Percentiles rank a stretch among this genome's conserved stretches.
phyloP scores from a whole-genome alignment of 2,329 filamentous ascomycete genomes.

The Sclerotinia sclerotiorum region DNA sequence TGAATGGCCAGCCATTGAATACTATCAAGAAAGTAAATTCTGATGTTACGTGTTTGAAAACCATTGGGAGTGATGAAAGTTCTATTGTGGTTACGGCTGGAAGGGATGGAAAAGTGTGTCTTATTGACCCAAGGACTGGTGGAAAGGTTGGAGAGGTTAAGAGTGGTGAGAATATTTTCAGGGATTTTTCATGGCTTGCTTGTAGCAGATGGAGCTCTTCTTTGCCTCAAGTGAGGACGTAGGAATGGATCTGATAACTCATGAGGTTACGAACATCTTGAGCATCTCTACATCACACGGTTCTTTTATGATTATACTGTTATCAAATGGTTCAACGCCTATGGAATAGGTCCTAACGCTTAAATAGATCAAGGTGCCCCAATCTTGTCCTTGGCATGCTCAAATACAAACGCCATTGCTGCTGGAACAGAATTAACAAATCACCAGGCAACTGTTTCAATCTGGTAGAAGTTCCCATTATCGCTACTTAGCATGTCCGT shows the following conservation, averaged over 20 bases:
- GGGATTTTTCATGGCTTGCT: background rate
- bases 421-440: constrained; percentile 72
- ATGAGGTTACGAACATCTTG: background rate
- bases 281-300: background rate
- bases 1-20: constrained; percentile 53
- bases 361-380: constrained; percentile 47
- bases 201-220: background rate
- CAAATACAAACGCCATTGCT: constrained; percentile 59
- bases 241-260: too few species aligned
- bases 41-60: constrained; percentile 62
- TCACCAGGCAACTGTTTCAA: constrained; percentile 58
- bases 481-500: background rate
- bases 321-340: background rate
- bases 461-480: constrained; percentile 52
- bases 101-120: constrained; percentile 64
- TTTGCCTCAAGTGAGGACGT: constrained; percentile 10
- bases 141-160: constrained; percentile 45
- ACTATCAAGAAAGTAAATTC: constrained; percentile 54
- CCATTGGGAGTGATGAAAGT: constrained; percentile 50
- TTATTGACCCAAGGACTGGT: constrained; percentile 64
- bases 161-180: constrained; percentile 37
- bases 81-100: constrained; percentile 65
- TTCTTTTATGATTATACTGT: background rate
- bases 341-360: constrained; percentile 9
- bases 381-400: constrained; percentile 65